Evolutionary conservation across 1,284 basidiomycete species (phyloP).

Genomic region (Grifola frondosa): DNA sequence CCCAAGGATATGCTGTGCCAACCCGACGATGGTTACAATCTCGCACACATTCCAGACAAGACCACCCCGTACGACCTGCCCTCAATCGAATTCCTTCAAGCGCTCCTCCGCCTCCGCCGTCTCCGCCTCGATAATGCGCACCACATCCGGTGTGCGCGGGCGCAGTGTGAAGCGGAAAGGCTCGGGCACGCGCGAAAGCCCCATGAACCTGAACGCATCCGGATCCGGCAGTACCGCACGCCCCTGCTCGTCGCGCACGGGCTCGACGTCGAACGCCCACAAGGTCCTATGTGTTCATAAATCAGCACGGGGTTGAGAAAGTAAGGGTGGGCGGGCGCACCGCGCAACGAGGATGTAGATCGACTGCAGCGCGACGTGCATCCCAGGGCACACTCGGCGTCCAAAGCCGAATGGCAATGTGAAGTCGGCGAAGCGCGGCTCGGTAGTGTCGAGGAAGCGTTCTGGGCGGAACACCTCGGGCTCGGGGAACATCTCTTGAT

Average conservation of each 20-base stretch:
- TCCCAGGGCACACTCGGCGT: slow-evolving; percentile 4
- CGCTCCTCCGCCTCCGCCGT: slow-evolving; percentile 14
- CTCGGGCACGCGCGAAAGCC: slow-evolving; percentile 10
- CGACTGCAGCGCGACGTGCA: slow-evolving; percentile 11
- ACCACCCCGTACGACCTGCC: too few species aligned
- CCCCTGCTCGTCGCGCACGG: background rate
- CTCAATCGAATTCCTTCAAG: slow-evolving; percentile 19
- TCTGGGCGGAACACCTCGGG: slow-evolving; percentile 23
- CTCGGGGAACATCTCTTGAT: slow-evolving; percentile 18
- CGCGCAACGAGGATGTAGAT: slow-evolving; percentile 19
- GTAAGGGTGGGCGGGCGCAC: background rate
- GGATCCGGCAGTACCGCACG: slow-evolving; percentile 3
- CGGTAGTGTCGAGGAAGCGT: slow-evolving; percentile 17
- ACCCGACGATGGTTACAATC: too few species aligned
- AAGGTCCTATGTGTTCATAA: slow-evolving; percentile 7
- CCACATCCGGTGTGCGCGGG: slow-evolving; percentile 4
- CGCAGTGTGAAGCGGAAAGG: slow-evolving; percentile 10
- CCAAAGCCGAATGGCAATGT: slow-evolving; percentile 20
- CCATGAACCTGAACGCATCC: slow-evolving; percentile 1
- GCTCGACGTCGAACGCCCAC: slow-evolving; percentile 19
- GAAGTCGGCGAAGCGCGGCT: slow-evolving; percentile 23
- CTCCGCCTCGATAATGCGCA: slow-evolving; percentile 14
- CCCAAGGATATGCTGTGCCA: too few species aligned
- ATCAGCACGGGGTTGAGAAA: background rate
- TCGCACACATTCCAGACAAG: too few species aligned